A percentile compares a stretch with the other conserved stretches of the same genome.
These are phyloP conservation scores for Tolypocladium cylindrosporum DNA, from an alignment of 2,329 filamentous ascomycete genomes.

Conservation along the genomic window DNA sequence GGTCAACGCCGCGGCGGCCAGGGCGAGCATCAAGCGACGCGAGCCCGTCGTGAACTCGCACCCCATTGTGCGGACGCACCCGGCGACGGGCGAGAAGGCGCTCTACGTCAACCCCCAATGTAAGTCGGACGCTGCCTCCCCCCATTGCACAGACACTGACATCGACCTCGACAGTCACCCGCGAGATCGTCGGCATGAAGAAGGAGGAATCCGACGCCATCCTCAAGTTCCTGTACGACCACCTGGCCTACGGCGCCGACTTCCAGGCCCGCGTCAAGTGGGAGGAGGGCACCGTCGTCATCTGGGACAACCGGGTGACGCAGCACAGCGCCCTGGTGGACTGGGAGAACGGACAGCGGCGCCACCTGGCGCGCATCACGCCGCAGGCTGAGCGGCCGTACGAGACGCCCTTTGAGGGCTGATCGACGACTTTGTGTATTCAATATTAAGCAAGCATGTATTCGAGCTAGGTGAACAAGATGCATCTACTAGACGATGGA, in stretches of 20 bases:
- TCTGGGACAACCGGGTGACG: slow-evolving; percentile 80
- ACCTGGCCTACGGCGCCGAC: slow-evolving; percentile 48
- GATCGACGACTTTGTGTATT: neutral
- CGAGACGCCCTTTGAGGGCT: slow-evolving; percentile 46
- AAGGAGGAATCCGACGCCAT: slow-evolving; percentile 76
- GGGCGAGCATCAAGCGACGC: slow-evolving; percentile 61
- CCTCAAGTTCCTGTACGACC: slow-evolving; percentile 58
- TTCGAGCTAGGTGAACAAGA: neutral
- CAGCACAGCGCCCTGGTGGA: slow-evolving; percentile 72
- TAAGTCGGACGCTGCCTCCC: slow-evolving; percentile 27
- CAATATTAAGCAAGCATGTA: neutral
- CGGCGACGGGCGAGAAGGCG: slow-evolving; percentile 73
- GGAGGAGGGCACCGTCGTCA: slow-evolving; percentile 69
- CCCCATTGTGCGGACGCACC: slow-evolving; percentile 72
- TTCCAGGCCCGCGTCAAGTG: slow-evolving; percentile 66
- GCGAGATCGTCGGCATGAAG: slow-evolving; percentile 72
- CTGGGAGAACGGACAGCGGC: slow-evolving; percentile 68
- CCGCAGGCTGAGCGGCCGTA: slow-evolving; percentile 71
- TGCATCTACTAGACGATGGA: neutral
- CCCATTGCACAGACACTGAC: neutral
- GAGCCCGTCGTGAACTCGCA: slow-evolving; percentile 68
- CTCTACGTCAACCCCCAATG: slow-evolving; percentile 77
- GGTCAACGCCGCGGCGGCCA: slow-evolving; percentile 55
- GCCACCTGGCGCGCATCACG: slow-evolving; percentile 73
- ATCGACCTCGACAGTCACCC: slow-evolving; percentile 47